Base-by-base conservation (phyloP, 1,284 basidiomycete genomes). In the Moesziomyces parantarcticus region DNA sequence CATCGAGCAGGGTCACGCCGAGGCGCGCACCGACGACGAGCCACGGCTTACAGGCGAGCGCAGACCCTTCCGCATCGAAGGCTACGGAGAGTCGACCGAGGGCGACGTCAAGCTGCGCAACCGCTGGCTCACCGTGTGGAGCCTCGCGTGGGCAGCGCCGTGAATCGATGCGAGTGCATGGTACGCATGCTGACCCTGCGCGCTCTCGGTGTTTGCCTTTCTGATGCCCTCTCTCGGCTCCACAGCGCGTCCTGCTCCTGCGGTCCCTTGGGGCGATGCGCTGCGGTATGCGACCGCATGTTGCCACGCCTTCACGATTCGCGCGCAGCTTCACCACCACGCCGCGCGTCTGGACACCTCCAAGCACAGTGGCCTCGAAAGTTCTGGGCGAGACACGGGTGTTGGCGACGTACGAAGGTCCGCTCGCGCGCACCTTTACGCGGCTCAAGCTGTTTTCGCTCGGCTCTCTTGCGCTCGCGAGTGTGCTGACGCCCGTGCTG, bases 381-480 rank as follows among this genome's bases (percentile, higher is more conserved):
- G 34, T 18, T 8, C 29, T 29, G 34, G 41, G 14, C 4, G 41
- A 46, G 7, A 25, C 44, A 9, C 42, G 29, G 4, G 54, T 46
- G 21, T 40, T 78, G 9, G 80, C 80, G 5, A 64, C 62, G 45
- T 85, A 85, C 59, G 45, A 60, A 63, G 92, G 92, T 0, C 92
- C 92, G 2, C 85, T 94, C 45, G 84, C 89, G 0, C 80, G 85
- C 46, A 91, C 91, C 0, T 93, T 92, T 85, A 88, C 89, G 46
- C 88, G 89, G 9, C 87, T 93, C 58, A 94, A 94, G 81, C 84
- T 92, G 23, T 93, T 94, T 85, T 94, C 92, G 10, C 85, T 94
- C 3, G 88, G 89, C 43, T 93, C 92, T 2, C 87, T 94, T 50
- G 87, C 87, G 5, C 87, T 93, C 47, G 90, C 91, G n/a, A 84